Conservation (phyloP, 2,329 filamentous ascomycete genomes). For the Hortaea sp. region DNA sequence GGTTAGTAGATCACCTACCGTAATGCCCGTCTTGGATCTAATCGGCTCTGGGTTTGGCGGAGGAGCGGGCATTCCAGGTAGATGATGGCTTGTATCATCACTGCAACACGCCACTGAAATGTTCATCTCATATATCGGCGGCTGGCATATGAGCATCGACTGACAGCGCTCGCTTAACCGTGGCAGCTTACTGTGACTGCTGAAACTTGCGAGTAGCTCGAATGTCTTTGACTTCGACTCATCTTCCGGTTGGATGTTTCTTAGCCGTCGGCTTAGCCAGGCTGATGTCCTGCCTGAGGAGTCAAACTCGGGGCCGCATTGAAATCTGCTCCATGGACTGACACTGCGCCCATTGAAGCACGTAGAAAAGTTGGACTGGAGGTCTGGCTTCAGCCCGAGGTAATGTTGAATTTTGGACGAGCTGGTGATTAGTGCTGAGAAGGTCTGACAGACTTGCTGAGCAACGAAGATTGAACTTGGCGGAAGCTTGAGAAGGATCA, state of each 20-base stretch:
- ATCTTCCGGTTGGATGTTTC: background rate
- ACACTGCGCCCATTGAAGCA: background rate
- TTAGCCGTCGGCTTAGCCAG: slow-evolving; percentile 8
- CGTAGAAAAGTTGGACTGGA: background rate
- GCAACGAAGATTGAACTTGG: background rate
- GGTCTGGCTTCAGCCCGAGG: background rate
- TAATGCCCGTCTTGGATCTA: slow-evolving; percentile 5
- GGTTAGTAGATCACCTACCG: slow-evolving; percentile 6
- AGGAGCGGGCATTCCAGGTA: background rate
- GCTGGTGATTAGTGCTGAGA: background rate
- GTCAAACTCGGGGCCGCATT: background rate
- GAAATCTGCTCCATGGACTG: background rate
- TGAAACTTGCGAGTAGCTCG: background rate
- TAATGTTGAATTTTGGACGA: background rate
- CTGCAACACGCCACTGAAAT: background rate
- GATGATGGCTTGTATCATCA: background rate
- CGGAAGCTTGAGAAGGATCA: slow-evolving; percentile 2
- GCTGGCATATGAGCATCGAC: slow-evolving; percentile 7
- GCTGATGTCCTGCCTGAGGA: background rate
- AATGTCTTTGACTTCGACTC: background rate
- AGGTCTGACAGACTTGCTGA: background rate
- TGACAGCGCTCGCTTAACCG: background rate
- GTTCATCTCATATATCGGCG: slow-evolving; percentile 6
- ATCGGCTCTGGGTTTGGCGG: background rate
- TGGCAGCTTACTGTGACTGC: background rate